Base-by-base conservation (phyloP, 148 eudicot genomes). In the Chenopodium album region DNA sequence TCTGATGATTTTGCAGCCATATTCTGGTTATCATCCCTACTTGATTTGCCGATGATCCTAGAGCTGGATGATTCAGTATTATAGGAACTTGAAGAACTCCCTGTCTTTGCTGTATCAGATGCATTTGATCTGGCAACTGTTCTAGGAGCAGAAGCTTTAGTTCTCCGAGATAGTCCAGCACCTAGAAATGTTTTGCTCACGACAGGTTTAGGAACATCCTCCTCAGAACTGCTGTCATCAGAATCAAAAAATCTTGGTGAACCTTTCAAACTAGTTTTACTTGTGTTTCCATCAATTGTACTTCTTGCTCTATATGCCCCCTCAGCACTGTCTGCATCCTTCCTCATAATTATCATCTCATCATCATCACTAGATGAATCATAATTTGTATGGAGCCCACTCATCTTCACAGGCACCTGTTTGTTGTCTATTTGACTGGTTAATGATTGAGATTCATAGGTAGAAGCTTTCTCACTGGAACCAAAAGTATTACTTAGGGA, bases 151-250 rank as follows among this genome's bases (percentile, higher is more conserved):
- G 91, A 82, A 73, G 87, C 88, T 80, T 89, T 91, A 23, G 97
- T 92, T 84, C 98, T 91, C 74, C 94, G 86, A 82, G 98, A 92
- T 76, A 82, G 28, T 73, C 88, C 97, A 85, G 88, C 83, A 73
- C 78, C 85, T 3, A 78, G 75, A 76, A 76, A 78, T 34, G 54
- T 85, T 83, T 71, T 87, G 52, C 71, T 75, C 23, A 82, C 31
- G 4, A 67, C 46, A 75, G 89, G 69, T 83, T 85, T 83, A 29
- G 87, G 81, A 52, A 76, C 59, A 88, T 89, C 89, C 54, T 89
- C 93, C 65, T 88, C 88, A 63, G 89, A 83, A 80, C 89, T 87
- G 66, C 83, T 54, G 29, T 79, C 84, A 81, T 89, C 90, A 75
- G 87, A 86, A 77, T 84, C 84, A 72, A 90, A 89, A 84, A 74